Evolutionary conservation across 202 grass and related monocot genomes (phyloP), one percentile per base, ranked within the genome.

Genomic region (Schoenoplectus tabernaemontani): DNA sequence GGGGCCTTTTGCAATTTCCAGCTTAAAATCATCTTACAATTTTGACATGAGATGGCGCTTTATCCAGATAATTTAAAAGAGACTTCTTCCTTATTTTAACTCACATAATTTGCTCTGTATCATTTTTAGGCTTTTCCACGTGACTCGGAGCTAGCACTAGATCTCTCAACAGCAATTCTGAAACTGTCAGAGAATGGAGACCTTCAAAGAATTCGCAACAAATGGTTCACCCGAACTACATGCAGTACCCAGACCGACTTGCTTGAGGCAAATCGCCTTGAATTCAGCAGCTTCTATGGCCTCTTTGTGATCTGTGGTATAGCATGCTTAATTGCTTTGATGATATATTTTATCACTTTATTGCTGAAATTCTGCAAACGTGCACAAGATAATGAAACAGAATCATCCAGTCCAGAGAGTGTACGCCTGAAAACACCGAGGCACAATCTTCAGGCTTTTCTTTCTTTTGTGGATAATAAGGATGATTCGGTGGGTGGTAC

Each of bases 121-220:
- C 66, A 57, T n/a, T 42, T 28, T 4, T 83, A 96, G 90, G 90
- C 88, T 57, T 96, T 93, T 60, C 86, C 84, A 7, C 83, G 84
- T 8, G 90, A 89, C 61, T 93, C 93, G 20, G 82, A 71, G 62
- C 80, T 93, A 76, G 83, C 86, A 4, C 67, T 89, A 44, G 90
- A 96, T 74, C 71, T 96, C 34, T 93, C 93, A 37, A 91, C 90
- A 58, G 78, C 90, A 33, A 93, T 96, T 84, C 90, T 96, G 85
- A 16, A 54, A 64, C 86, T 96, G 71, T 93, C 93, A 62, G 93
- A 96, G 83, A 96, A 84, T 60, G 93, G 93, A 15, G 90, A 96
- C 79, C 93, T 96, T 7, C 90, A 93, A 77, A 75, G 86, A 60
- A 96, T 93, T 71, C 82, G 84, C 46, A 85, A 96, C 77, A 93